phyloP scores from a whole-genome alignment of 192 early-diverging fungal genomes.

The Phlyctochytrium arcticum region DNA sequence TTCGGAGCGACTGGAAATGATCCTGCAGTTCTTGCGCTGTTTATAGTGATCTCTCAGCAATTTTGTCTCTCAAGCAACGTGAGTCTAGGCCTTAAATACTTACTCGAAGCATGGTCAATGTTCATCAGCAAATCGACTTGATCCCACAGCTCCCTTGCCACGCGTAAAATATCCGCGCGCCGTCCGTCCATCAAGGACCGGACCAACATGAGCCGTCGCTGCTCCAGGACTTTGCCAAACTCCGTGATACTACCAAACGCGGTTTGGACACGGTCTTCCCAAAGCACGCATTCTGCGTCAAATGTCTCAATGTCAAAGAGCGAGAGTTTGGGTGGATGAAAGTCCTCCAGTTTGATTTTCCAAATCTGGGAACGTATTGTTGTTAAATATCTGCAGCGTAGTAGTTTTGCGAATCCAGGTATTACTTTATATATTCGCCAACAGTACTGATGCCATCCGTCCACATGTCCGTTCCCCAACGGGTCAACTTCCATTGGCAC shows the following conservation, averaged over 20 bases:
- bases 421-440: neutral
- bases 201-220: neutral
- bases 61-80: neutral
- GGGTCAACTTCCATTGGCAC: constrained; percentile 1
- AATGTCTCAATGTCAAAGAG: neutral
- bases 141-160: neutral
- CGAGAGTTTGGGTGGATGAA: neutral
- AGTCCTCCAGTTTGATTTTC: neutral
- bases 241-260: constrained; percentile 1
- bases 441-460: constrained; percentile 4
- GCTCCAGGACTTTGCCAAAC: neutral
- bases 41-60: neutral
- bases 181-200: neutral
- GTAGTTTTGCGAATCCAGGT: neutral
- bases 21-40: neutral
- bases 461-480: neutral
- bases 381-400: neutral
- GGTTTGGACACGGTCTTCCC: constrained; percentile 1
- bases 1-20: neutral
- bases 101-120: neutral
- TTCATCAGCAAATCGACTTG: neutral
- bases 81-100: neutral
- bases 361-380: neutral
- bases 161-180: neutral
- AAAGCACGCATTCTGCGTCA: constrained; percentile 1